Evolutionary conservation across 805 yeast species (phyloP), one percentile per base, ranked within the genome.

Genomic region (Teunomyces kruisii): DNA sequence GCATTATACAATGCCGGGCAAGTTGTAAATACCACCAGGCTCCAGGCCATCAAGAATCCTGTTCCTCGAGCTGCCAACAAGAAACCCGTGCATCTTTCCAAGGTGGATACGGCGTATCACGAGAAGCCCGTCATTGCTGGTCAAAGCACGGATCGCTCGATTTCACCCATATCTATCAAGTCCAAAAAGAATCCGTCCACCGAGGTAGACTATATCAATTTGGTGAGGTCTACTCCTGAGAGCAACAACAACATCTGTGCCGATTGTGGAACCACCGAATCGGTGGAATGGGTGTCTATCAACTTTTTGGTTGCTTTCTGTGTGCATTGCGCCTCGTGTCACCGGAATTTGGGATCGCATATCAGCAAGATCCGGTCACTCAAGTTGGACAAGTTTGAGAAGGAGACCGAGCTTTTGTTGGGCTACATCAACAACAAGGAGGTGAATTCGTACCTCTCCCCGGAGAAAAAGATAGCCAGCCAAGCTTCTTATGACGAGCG

Each of bases 281-380:
- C 78, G 10, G 95, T 87, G 12, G 96, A 90, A 53, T 91, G 97
- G 97, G 77, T 92, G 3, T 87, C 96, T 0, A 72, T 88, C 47
- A 90, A 86, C 55, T 64, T 84, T 33, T 64, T 89, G 44, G 81
- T 82, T 24, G 79, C 84, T 3, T 70, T 92, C 19, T 91, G 98
- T 63, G 83, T 88, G 37, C 81, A 83, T 41, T 91, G 98, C 56
- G 83, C 96, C 0, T 90, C 96, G 0, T 82, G 84, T n/a, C 97
- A 91, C 62, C 72, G 97, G 44, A 83, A 88, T 15, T 64, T 92
- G 59, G 97, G 97, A 0, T 75, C 96, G 0, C 90, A 86, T 51
- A 75, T 89, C 4, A 79, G 94, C 6, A 88, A 86, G 58, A 80
- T 91, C 3, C 74, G 88, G 50, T 88, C 96, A 0, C 68, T 91